Percentiles rank a stretch among this genome's conserved stretches.
Conservation (phyloP, 2,329 filamentous ascomycete genomes). For the Botrytis galanthina region DNA sequence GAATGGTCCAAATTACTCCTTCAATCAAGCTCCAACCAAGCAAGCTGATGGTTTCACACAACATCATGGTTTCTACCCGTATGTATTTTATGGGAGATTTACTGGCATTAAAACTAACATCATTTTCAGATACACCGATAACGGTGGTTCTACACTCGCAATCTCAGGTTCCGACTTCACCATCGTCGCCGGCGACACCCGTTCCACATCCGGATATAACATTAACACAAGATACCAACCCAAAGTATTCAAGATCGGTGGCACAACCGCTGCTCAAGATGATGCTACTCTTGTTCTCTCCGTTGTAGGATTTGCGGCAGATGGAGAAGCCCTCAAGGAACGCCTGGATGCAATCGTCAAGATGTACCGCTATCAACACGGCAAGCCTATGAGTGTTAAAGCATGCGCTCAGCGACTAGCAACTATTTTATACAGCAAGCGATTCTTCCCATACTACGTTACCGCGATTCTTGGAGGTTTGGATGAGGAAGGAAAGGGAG, state of each 20-base stretch:
- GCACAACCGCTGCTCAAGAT: constrained; percentile 79
- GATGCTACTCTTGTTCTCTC: constrained; percentile 86
- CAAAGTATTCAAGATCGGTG: constrained; percentile 97
- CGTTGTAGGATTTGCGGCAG: constrained; percentile 92
- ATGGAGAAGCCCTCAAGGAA: constrained; percentile 91
- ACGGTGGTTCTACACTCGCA: constrained; percentile 92
- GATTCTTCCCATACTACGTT: constrained; percentile 99
- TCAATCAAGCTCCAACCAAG: constrained; percentile 58
- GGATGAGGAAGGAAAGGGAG: constrained; percentile 91
- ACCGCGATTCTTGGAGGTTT: constrained; percentile 90
- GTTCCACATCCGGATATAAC: constrained; percentile 93
- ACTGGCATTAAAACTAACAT: not conserved
- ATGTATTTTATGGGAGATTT: constrained; percentile 41
- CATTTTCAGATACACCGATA: constrained; percentile 82
- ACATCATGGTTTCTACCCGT: constrained; percentile 92
- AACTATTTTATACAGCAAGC: constrained; percentile 94
- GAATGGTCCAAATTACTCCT: constrained; percentile 68
- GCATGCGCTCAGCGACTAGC: constrained; percentile 93
- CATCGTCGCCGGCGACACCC: constrained; percentile 95
- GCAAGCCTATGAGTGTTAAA: constrained; percentile 91
- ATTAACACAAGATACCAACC: constrained; percentile 96
- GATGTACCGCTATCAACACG: constrained; percentile 98
- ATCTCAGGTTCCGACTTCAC: constrained; percentile 93
- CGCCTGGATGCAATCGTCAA: constrained; percentile 92
- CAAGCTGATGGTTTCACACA: constrained; percentile 52